Evolutionary conservation across 257 asterid genomes (phyloP).

Genomic region (Gardenia jasminoides): DNA sequence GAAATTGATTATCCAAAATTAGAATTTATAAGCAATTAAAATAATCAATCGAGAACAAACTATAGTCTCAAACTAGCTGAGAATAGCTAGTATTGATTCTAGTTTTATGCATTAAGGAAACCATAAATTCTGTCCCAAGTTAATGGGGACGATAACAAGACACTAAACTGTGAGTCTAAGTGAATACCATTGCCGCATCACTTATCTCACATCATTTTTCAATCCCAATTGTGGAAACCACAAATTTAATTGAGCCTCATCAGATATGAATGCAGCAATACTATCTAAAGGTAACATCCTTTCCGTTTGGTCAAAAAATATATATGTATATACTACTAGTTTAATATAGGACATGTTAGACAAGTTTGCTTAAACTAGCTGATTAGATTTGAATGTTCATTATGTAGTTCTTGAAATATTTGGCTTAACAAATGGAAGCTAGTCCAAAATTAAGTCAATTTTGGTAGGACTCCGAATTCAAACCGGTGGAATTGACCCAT

Average conservation of each 20-base stretch:
- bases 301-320: background rate
- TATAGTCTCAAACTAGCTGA: background rate
- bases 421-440: background rate
- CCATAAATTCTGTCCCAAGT: no score
- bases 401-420: background rate
- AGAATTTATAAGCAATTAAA: no score
- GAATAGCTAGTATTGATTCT: background rate
- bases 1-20: no score
- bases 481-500: background rate
- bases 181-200: background rate
- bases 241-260: no score
- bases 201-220: background rate
- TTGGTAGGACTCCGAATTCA: conserved; percentile 17
- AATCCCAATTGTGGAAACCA: no score
- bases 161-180: no score
- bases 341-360: background rate
- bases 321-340: background rate
- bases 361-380: background rate
- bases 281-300: background rate
- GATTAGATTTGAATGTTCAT: background rate
- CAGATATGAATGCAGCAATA: no score
- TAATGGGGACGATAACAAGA: no score
- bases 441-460: conserved; percentile 8
- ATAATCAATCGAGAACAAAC: no score
- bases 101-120: no score